Conservation (phyloP, 768 basidiomycete genomes). For the Suillus decipiens region DNA sequence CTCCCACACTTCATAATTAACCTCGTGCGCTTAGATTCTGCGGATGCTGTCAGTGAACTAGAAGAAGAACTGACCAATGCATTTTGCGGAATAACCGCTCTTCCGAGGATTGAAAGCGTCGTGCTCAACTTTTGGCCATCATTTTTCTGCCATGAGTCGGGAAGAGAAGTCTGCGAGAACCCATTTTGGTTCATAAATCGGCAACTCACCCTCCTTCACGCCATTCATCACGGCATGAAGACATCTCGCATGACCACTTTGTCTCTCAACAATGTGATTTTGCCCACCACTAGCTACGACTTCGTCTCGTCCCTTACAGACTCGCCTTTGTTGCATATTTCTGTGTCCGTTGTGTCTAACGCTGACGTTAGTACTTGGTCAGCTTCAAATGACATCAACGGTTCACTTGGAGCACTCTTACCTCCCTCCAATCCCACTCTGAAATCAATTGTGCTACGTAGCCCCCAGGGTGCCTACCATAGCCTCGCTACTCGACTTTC, state of each 20-base stretch:
- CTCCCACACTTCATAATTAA: neutral
- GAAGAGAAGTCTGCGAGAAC: conserved; percentile 24
- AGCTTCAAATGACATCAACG: conserved; percentile 30
- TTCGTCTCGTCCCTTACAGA: conserved; percentile 27
- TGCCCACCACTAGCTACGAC: conserved; percentile 26
- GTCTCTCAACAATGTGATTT: conserved; percentile 27
- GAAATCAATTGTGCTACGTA: conserved; percentile 28
- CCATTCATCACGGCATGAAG: conserved; percentile 25
- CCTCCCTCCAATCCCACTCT: conserved; percentile 24
- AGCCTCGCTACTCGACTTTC: conserved; percentile 25
- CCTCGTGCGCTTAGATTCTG: conserved; percentile 14
- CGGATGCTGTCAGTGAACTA: conserved; percentile 32
- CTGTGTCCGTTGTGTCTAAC: conserved; percentile 32
- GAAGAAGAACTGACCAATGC: conserved; percentile 31
- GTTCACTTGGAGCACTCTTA: conserved; percentile 26
- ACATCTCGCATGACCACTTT: conserved; percentile 24
- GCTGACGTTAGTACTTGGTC: conserved; percentile 31
- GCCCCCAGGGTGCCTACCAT: conserved; percentile 33
- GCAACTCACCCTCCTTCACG: conserved; percentile 27
- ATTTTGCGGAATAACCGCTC: conserved; percentile 22
- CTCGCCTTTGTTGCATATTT: conserved; percentile 31
- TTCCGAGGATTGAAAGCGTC: conserved; percentile 25
- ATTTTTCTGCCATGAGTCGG: conserved; percentile 23
- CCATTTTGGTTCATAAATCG: conserved; percentile 35
- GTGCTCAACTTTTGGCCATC: conserved; percentile 35